Evolutionary conservation across 768 basidiomycete species (phyloP).

Genomic region (Russula sp.): DNA sequence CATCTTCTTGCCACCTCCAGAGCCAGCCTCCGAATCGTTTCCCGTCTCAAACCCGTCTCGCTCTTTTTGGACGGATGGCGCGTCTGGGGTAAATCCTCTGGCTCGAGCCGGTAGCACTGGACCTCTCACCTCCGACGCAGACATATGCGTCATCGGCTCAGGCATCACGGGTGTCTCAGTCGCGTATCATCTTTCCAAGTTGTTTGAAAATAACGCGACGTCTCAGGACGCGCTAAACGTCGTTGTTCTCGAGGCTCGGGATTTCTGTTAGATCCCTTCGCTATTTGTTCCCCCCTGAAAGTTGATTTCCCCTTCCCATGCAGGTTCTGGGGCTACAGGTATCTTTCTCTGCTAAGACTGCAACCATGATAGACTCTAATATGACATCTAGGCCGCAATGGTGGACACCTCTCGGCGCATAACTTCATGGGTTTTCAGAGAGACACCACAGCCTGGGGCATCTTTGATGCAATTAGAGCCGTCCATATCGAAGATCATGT

Average conservation of each 20-base stretch:
- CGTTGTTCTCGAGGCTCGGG: slow-evolving; percentile 77
- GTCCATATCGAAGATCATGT: slow-evolving; percentile 60
- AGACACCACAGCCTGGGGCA: slow-evolving; percentile 43
- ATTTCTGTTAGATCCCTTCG: slow-evolving; percentile 62
- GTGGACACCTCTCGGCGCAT: slow-evolving; percentile 65
- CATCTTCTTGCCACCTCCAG: neutral
- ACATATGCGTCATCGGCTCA: slow-evolving; percentile 76
- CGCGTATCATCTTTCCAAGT: slow-evolving; percentile 65
- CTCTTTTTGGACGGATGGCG: slow-evolving; percentile 68
- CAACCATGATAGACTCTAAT: neutral
- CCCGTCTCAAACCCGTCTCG: slow-evolving; percentile 64
- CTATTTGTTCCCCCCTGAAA: neutral
- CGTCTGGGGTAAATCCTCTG: slow-evolving; percentile 60
- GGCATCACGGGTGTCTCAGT: slow-evolving; percentile 75
- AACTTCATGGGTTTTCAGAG: slow-evolving; percentile 47
- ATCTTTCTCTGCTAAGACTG: slow-evolving; percentile 7
- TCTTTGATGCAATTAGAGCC: slow-evolving; percentile 53
- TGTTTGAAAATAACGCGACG: slow-evolving; percentile 17
- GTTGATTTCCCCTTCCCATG: slow-evolving; percentile 4
- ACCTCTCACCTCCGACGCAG: slow-evolving; percentile 54
- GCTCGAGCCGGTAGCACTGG: slow-evolving; percentile 65
- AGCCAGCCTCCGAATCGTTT: slow-evolving; percentile 33
- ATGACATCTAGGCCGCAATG: slow-evolving; percentile 59
- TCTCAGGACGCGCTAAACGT: slow-evolving; percentile 42
- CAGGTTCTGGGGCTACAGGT: slow-evolving; percentile 80